Evolutionary conservation across 345 rosid genomes (phyloP).

Genomic region (Salix exigua): DNA sequence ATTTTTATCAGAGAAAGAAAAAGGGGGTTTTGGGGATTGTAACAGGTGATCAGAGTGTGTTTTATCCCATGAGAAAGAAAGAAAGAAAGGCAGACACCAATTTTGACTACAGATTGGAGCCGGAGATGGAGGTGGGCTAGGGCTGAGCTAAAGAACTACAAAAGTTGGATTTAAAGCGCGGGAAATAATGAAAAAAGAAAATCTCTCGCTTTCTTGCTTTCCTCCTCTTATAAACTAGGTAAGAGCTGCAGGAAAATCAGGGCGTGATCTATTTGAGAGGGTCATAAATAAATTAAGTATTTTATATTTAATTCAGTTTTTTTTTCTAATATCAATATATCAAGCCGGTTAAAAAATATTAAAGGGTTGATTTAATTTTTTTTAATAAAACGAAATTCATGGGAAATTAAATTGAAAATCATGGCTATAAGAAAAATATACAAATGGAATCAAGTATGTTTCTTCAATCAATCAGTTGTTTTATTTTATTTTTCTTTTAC

Average conservation of each 20-base stretch:
- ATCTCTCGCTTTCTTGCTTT: neutral
- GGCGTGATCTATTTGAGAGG: no score
- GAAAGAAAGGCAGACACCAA: conserved; percentile 26
- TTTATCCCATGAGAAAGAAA: neutral
- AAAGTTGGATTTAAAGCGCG: conserved; percentile 35
- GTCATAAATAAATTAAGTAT: no score
- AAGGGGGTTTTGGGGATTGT: conserved; percentile 1
- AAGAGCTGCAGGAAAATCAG: neutral
- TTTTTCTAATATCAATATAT: no score
- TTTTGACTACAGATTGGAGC: conserved; percentile 41
- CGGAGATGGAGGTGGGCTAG: conserved; percentile 17
- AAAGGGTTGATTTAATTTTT: no score
- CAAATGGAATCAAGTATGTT: no score
- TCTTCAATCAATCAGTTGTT: no score
- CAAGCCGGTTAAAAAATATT: no score
- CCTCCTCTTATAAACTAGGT: neutral
- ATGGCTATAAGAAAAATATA: no score
- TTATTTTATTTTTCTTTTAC: no score
- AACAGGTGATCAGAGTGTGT: conserved; percentile 21
- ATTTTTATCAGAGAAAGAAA: conserved; percentile 5
- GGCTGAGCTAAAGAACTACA: neutral
- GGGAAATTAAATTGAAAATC: no score
- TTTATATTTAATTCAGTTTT: no score
- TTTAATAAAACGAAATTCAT: no score
- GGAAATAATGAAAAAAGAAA: conserved; percentile 11